These are phyloP conservation scores for Dinochytrium kinnereticum DNA, from an alignment of 371 early-diverging fungal genomes.

Conservation along the genomic window DNA sequence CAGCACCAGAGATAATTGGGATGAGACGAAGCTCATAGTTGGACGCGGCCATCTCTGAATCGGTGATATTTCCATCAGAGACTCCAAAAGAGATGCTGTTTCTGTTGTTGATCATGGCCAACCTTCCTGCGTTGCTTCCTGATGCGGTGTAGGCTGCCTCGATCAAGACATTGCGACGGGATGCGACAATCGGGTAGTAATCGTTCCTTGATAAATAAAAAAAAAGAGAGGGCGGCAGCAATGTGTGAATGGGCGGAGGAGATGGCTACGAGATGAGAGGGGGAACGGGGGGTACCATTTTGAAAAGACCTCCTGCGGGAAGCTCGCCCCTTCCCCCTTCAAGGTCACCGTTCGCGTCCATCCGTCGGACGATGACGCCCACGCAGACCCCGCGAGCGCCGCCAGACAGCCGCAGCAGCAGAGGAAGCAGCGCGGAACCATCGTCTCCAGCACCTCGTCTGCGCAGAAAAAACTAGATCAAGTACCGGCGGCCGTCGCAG, in stretches of 20 bases:
- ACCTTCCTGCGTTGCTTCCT: not conserved
- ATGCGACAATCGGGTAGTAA: not conserved
- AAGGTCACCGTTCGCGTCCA: not conserved
- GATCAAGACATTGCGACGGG: not conserved
- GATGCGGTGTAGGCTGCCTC: not conserved
- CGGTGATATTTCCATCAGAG: not conserved
- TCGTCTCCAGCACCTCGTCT: too few relatives aligned
- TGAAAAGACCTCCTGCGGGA: not conserved
- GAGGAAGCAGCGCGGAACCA: too few relatives aligned
- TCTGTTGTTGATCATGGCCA: not conserved
- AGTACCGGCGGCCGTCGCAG: too few relatives aligned
- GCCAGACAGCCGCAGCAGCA: too few relatives aligned
- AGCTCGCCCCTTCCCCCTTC: not conserved
- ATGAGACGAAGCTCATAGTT: not conserved
- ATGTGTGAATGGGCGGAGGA: too few relatives aligned
- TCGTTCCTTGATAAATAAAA: not conserved
- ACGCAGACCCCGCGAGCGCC: too few relatives aligned
- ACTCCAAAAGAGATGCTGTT: not conserved
- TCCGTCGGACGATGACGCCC: too few relatives aligned
- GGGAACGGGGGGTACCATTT: not conserved
- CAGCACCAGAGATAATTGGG: not conserved
- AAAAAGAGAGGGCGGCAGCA: not conserved
- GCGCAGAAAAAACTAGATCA: too few relatives aligned
- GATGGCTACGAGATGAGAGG: too few relatives aligned
- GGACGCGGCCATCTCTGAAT: not conserved